Base-by-base conservation (phyloP, 352 stramenopile genomes). In the Thraustochytrium sp. region DNA sequence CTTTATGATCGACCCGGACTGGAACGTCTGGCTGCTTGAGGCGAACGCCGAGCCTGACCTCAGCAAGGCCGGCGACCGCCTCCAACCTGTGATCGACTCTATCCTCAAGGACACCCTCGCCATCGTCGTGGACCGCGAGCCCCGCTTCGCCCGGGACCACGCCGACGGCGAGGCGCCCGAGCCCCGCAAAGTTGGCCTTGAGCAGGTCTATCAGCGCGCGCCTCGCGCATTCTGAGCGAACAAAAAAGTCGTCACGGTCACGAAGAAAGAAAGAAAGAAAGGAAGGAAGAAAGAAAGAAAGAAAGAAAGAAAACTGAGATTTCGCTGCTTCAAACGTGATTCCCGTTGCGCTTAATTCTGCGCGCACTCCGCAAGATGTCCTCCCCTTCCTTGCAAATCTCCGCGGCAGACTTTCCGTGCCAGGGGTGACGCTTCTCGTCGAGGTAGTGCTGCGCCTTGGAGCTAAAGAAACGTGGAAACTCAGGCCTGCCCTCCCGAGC, bases 11-110 rank as follows among this genome's bases (percentile, higher is more conserved):
- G 65, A 82, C 44, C 44, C 42, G 9, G 36, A 85, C 21, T 82
- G 72, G 77, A 8, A 44, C 26, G 48, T 85, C 23, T 85, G 49
- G 46, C 34, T 85, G 11, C 38, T 85, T 3, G 77, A 85, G 72
- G 77, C 77, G 26, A 85, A 85, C 31, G 77, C 77, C 2, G 77
- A 85, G 53, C 77, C 77, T 9, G 77, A 85, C 38, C 64, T 85
- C 53, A 84, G 62, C 53, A 83, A 82, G 44, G 64, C 72, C 34
- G 77, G 77, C 26, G 77, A 85, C 44, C 31, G 77, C 3, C 65
- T 85, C 46, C 55, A 84, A 40, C 34, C 34, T 26, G 75, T 84
- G 13, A 84, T 84, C 44, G 75, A 84, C 42, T 23, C 16, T 23
- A 78, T 84, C 8, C 61, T 84, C 4, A 23, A 34, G 21, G 68